Conservation (phyloP, 2,329 filamentous ascomycete species). For the Hymenoscyphus fraxineus region DNA sequence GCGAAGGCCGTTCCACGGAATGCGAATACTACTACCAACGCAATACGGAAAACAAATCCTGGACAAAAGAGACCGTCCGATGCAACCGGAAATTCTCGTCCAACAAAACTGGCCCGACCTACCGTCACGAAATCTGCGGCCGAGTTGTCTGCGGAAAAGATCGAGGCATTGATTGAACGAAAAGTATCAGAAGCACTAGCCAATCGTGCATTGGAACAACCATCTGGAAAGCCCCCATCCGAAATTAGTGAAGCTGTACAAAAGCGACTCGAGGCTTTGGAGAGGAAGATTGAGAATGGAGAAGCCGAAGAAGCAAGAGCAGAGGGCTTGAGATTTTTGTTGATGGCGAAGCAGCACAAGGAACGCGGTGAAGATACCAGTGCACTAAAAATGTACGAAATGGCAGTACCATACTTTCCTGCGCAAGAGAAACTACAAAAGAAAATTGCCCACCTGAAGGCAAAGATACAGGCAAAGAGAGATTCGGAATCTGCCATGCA, state of each 20-base stretch:
- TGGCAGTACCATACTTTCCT: slow-evolving; percentile 81
- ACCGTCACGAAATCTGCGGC: slow-evolving; percentile 28
- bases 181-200: slow-evolving; percentile 89
- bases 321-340: slow-evolving; percentile 77
- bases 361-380: slow-evolving; percentile 74
- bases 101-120: slow-evolving; percentile 46
- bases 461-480: slow-evolving; percentile 44
- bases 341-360: slow-evolving; percentile 91
- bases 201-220: slow-evolving; percentile 60
- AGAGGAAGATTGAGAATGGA: slow-evolving; percentile 72
- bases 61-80: slow-evolving; percentile 36
- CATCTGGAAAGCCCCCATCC: slow-evolving; percentile 40
- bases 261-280: slow-evolving; percentile 75
- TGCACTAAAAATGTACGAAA: slow-evolving; percentile 80
- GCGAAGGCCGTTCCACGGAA: slow-evolving; percentile 41
- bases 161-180: slow-evolving; percentile 88
- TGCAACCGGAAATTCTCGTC: slow-evolving; percentile 36
- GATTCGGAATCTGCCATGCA: slow-evolving; percentile 25
- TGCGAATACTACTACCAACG: slow-evolving; percentile 22
- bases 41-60: slow-evolving; percentile 35
- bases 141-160: slow-evolving; percentile 64
- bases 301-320: slow-evolving; percentile 67
- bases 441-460: slow-evolving; percentile 63
- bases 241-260: slow-evolving; percentile 75
- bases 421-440: slow-evolving; percentile 72